These are phyloP conservation scores for Aphanocladium album DNA, from an alignment of 2,329 filamentous ascomycete species.

Conservation along the genomic window DNA sequence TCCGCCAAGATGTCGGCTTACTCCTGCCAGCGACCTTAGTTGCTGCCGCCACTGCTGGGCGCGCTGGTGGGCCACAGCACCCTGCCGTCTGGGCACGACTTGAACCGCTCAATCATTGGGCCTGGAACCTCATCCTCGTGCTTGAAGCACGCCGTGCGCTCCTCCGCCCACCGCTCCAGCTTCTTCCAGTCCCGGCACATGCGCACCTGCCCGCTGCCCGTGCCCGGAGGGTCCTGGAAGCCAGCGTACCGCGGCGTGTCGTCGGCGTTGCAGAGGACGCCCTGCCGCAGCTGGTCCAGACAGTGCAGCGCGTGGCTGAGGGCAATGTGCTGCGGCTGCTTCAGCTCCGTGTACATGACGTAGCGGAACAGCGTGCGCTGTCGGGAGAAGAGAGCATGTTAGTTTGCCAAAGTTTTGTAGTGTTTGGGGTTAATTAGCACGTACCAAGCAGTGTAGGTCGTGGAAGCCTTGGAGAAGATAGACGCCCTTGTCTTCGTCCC, in stretches of 20 bases:
- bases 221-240: background rate
- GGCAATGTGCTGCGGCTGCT: background rate
- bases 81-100: slow-evolving; percentile 3
- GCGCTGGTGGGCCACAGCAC: slow-evolving; percentile 5
- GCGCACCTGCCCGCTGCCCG: background rate
- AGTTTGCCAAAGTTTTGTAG: background rate
- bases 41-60: too few species aligned
- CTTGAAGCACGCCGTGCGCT: background rate
- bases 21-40: too few species aligned
- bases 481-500: slow-evolving; percentile 1
- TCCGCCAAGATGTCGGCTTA: too few species aligned
- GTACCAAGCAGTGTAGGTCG: background rate
- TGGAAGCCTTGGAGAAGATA: slow-evolving; percentile 9
- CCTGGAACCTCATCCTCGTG: slow-evolving; percentile 11
- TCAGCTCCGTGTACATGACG: background rate
- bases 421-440: background rate
- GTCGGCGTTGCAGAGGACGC: slow-evolving; percentile 6
- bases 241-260: slow-evolving; percentile 9
- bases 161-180: background rate
- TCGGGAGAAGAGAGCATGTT: background rate
- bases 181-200: slow-evolving; percentile 9
- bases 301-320: background rate
- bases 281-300: slow-evolving; percentile 6
- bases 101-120: slow-evolving; percentile 12
- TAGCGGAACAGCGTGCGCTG: background rate